phyloP scores from a whole-genome alignment of 2,329 filamentous ascomycete species.

The Colletotrichum gigasporum region DNA sequence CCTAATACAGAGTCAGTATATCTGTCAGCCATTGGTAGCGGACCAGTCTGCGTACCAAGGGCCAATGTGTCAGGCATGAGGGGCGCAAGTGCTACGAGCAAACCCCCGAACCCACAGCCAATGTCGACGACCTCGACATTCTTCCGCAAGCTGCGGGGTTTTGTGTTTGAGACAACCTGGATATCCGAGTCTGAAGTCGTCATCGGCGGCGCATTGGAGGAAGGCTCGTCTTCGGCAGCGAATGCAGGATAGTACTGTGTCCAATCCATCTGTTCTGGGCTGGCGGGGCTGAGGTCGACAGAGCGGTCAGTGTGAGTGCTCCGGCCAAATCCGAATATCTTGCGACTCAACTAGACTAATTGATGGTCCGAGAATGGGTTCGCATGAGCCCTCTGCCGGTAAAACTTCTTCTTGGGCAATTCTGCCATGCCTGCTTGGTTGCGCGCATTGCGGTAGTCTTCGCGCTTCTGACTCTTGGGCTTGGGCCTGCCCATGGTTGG shows the following conservation, averaged over 20 bases:
- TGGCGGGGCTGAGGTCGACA: constrained; percentile 69
- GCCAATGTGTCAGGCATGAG: constrained; percentile 84
- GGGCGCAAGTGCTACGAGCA: constrained; percentile 86
- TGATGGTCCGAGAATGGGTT: constrained; percentile 98
- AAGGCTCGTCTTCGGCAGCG: constrained; percentile 49
- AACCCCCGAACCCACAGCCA: constrained; percentile 93
- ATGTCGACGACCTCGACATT: constrained; percentile 95
- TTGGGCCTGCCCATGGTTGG: constrained; percentile 51
- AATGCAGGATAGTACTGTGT: constrained; percentile 82
- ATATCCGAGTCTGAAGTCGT: constrained; percentile 26
- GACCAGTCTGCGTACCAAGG: constrained; percentile 66
- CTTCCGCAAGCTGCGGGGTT: constrained; percentile 58
- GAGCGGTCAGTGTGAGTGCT: not conserved
- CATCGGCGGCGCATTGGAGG: not conserved
- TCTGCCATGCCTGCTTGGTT: constrained; percentile 63
- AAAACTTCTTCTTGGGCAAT: constrained; percentile 94
- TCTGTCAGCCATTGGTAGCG: constrained; percentile 2
- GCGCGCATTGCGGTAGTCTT: constrained; percentile 68
- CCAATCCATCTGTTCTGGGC: constrained; percentile 92
- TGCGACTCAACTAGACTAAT: constrained; percentile 75
- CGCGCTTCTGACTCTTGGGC: constrained; percentile 72
- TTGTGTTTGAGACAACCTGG: constrained; percentile 32
- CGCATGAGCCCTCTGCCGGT: constrained; percentile 93
- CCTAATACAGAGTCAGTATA: constrained; percentile 56
- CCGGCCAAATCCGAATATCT: not conserved